Percentiles rank a stretch among this genome's conserved stretches.
Conservation (phyloP, 2,329 filamentous ascomycete genomes). For the Ophiocordyceps polyrhachis-furcata region DNA sequence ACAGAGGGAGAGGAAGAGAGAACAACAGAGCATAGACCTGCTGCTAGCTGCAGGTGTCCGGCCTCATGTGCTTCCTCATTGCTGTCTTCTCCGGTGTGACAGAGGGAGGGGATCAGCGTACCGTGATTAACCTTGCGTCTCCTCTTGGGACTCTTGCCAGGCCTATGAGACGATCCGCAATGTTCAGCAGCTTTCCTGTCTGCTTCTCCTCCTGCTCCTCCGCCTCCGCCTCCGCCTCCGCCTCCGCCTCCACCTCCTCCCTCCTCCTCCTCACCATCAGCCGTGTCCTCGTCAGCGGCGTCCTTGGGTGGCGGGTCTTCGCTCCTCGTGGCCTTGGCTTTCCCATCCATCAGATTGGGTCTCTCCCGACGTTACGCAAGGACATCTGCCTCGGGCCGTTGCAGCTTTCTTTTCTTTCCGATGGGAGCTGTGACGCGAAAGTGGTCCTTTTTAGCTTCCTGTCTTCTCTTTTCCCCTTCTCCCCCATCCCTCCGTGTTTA, state of each 20-base stretch:
- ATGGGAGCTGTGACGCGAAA: background rate
- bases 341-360: slow-evolving; percentile 17
- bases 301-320: background rate
- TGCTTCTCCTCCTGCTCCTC: background rate
- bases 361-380: slow-evolving; percentile 7
- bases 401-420: background rate
- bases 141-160: slow-evolving; percentile 52
- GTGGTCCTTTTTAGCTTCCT: background rate
- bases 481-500: background rate
- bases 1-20: slow-evolving; percentile 5
- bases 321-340: slow-evolving; percentile 9
- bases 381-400: slow-evolving; percentile 3
- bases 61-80: background rate
- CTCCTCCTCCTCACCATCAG: slow-evolving; percentile 2
- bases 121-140: slow-evolving; percentile 80
- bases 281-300: slow-evolving; percentile 2
- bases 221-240: background rate
- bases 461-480: background rate
- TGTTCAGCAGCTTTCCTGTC: background rate
- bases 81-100: background rate
- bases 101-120: slow-evolving; percentile 25
- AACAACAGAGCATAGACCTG: background rate
- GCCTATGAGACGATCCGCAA: background rate
- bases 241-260: background rate
- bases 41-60: slow-evolving; percentile 1